Evolutionary conservation across 2,329 filamentous ascomycete genomes (phyloP), one percentile per base, ranked within the genome.

Genomic region (Paracamarosporium sp.): DNA sequence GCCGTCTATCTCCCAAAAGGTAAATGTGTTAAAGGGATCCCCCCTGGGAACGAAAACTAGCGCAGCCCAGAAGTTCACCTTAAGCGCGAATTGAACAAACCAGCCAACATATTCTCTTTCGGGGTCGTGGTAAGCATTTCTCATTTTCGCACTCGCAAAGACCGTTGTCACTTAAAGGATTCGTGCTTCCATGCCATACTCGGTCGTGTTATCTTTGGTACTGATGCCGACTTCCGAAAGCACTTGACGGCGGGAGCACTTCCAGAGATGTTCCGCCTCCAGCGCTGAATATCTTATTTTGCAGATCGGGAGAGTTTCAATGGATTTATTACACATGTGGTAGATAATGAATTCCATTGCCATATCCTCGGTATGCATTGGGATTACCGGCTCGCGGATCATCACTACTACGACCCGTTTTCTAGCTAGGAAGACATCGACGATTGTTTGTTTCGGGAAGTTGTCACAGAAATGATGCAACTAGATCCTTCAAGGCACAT

Each of bases 401-500:
- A 72, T 27, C 68, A 68, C 43, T 60, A 69, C 40, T 76, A 75
- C 51, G 64, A 66, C 55, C 70, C 69, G 17, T 78, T 79, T 51
- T 61, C 56, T 33, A 55, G 69, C 30, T 78, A 71, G 75, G 47
- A 51, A 27, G 65, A 63, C 22, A 62, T 73, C 47, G 69, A 78
- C 50, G 79, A 83, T 47, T 55, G 59, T 13, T 67, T 71, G 2
- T 78, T 80, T 61, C 76, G 77, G 57, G 78, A 80, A 51, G 65
- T 81, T 25, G 70, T 81, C 58, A 50, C 56, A 48, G 64, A 70
- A 48, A 76, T 80, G 74, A 79, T 72, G 30, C 72, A 70, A 53
- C 73, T 81, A 58, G 78, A 81, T 61, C 79, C 79, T 7, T 62
- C 65, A 22, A 74, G 69, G 69, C 66, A 78, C 40, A 73, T 79